Conservation (phyloP, 2,329 filamentous ascomycete genomes). For the Colletotrichum gigasporum region DNA sequence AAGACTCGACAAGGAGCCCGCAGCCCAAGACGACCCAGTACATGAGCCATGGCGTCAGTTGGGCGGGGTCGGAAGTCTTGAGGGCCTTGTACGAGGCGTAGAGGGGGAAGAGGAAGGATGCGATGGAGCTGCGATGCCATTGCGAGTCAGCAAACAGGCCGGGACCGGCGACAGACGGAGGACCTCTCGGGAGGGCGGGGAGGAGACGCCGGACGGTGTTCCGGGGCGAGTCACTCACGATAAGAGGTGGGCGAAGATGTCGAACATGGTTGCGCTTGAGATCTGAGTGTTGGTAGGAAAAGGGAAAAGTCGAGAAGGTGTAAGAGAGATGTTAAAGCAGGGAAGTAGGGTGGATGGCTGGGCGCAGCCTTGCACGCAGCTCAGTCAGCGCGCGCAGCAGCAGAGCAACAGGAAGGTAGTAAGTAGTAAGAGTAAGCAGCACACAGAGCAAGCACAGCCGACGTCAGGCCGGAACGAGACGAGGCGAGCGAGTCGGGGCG, state of each 20-base stretch:
- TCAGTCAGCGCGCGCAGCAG: slow-evolving; percentile 17
- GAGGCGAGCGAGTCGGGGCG: neutral
- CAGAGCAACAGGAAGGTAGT: no score
- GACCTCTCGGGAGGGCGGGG: neutral
- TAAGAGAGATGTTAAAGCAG: slow-evolving; percentile 13
- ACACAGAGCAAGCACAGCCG: slow-evolving; percentile 14
- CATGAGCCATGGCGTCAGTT: slow-evolving; percentile 97
- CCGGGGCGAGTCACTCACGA: slow-evolving; percentile 66
- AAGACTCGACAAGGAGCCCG: slow-evolving; percentile 84
- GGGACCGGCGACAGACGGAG: neutral
- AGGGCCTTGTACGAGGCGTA: slow-evolving; percentile 99
- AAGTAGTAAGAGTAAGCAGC: no score
- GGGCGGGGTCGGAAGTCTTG: slow-evolving; percentile 87
- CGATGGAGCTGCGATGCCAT: slow-evolving; percentile 70
- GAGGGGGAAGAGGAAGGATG: slow-evolving; percentile 91
- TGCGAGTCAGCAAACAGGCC: slow-evolving; percentile 2
- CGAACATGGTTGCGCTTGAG: slow-evolving; percentile 69
- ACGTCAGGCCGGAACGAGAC: slow-evolving; percentile 8
- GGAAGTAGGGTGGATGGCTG: neutral
- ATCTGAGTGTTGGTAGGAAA: neutral
- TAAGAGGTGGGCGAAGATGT: slow-evolving; percentile 79
- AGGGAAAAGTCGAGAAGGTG: slow-evolving; percentile 6
- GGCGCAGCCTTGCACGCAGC: slow-evolving; percentile 20
- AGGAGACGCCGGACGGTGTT: neutral
- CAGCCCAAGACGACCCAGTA: slow-evolving; percentile 96